Evolutionary conservation across 169 alveolate species (phyloP).

Genomic region (Plasmodium knowlesi): DNA sequence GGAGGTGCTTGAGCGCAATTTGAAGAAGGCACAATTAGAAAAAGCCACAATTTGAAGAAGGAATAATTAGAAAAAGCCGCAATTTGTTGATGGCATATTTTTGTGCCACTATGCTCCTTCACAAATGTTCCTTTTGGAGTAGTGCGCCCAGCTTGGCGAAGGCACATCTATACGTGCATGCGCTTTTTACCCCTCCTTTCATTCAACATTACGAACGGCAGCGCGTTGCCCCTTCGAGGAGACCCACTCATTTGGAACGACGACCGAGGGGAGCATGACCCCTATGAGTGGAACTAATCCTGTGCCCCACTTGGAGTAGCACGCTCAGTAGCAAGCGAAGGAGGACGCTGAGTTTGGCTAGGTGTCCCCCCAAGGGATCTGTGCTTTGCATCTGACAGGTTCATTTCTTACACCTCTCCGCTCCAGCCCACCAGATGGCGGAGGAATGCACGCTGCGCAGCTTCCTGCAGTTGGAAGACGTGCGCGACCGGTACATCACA

Average conservation of each 20-base stretch:
- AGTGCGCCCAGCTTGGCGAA: neutral
- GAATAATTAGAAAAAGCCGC: no score
- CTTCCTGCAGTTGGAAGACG: constrained; percentile 31
- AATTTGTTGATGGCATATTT: no score
- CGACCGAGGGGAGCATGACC: neutral
- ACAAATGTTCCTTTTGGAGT: neutral
- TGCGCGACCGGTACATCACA: constrained; percentile 25
- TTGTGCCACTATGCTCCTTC: neutral
- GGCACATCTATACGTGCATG: neutral
- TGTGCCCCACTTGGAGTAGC: neutral
- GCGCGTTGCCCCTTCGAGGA: neutral
- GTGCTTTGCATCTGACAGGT: neutral
- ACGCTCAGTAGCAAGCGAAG: no score
- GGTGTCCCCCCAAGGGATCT: neutral
- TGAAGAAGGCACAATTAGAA: neutral
- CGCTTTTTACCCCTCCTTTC: neutral
- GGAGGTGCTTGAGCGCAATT: neutral
- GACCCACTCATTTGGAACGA: neutral
- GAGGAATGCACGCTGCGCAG: constrained; percentile 2
- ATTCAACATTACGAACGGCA: neutral
- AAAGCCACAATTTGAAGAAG: no score
- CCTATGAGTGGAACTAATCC: neutral
- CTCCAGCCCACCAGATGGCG: neutral
- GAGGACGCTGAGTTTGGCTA: neutral
- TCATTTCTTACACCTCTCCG: neutral